These are phyloP conservation scores for Raddia distichophylla DNA, from an alignment of 176 grass and related monocot species.

Conservation along the genomic window DNA sequence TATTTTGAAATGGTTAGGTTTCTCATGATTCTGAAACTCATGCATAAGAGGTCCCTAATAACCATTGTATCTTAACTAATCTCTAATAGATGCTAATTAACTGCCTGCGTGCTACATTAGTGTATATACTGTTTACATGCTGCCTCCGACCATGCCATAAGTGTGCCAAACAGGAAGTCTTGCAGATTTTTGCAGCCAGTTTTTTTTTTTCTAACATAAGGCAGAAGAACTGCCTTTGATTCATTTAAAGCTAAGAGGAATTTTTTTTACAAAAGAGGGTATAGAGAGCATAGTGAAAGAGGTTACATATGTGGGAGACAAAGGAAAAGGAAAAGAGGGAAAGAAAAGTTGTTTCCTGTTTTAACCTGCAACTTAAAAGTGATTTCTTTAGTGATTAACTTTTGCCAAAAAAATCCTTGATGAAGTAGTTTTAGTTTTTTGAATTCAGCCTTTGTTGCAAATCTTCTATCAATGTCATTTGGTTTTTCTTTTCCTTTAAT, in stretches of 20 bases:
- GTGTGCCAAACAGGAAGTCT: neutral
- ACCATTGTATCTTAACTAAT: too few relatives aligned
- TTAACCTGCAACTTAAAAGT: slow-evolving; percentile 19
- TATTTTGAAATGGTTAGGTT: slow-evolving; percentile 12
- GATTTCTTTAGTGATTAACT: slow-evolving; percentile 20
- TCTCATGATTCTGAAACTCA: too few relatives aligned
- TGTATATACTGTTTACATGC: too few relatives aligned
- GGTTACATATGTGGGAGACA: too few relatives aligned
- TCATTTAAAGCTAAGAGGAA: too few relatives aligned
- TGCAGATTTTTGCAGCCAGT: slow-evolving; percentile 37
- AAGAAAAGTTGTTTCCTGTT: slow-evolving; percentile 42
- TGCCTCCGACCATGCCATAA: neutral
- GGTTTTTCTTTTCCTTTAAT: slow-evolving; percentile 8
- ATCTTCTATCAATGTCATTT: slow-evolving; percentile 19
- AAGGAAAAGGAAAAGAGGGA: too few relatives aligned
- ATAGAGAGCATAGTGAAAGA: too few relatives aligned
- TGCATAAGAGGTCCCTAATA: too few relatives aligned
- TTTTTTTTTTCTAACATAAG: slow-evolving; percentile 39
- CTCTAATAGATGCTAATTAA: too few relatives aligned
- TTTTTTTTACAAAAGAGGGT: too few relatives aligned
- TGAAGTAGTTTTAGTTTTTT: slow-evolving; percentile 3
- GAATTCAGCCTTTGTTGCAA: slow-evolving; percentile 19
- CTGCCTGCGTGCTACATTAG: too few relatives aligned
- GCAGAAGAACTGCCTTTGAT: too few relatives aligned
- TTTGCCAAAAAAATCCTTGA: neutral